Base-by-base conservation (phyloP, 2,329 filamentous ascomycete species). In the Fusarium kyushuense region DNA sequence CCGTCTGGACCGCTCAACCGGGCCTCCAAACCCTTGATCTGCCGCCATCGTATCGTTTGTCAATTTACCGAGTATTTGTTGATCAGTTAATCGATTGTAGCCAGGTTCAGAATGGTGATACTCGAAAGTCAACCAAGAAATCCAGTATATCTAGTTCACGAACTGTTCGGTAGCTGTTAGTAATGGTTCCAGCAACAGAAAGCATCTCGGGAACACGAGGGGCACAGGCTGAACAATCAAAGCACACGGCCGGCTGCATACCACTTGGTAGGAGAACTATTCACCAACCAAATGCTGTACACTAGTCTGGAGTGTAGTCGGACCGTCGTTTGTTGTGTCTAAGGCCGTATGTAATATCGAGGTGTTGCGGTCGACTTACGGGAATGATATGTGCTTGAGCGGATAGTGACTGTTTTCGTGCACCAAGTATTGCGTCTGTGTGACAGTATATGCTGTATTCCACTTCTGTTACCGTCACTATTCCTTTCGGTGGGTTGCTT, bases 1-100 rank as follows among this genome's bases (percentile, higher is more conserved):
- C 52, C 77, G 72, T 48, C 77, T 70, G 36, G 77, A 75, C 51
- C 78, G 67, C 67, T 78, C 78, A 25, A 80, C 69, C 30, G 76
- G 76, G 53, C 82, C 79, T 54, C 81, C 81, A 58, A 82, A 79
- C 53, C 81, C 81, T 76, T 86, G 83, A 66, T 86, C 82, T 66
- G 78, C 79, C 76, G 83, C 79, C 72, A 80, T 82, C 71, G 59
- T 53, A 36, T 32, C 23, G 46, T 23, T 23, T 58, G 23, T 21
- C 25, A n/a, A 13, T 36, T 45, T 23, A 16, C 23, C n/a, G 33
- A 51, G n/a, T 40, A 27, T 29, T 33, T 25, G n/a, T 14, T 32
- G 36, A 42, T 17, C 33, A n/a, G 19, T 54, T 32, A 19, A 14
- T 40, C n/a, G 17, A 17, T 49, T 42, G n/a, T 41, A 23, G 11